Conservation (phyloP, 2,329 filamentous ascomycete genomes). For the Colletotrichum scovillei region DNA sequence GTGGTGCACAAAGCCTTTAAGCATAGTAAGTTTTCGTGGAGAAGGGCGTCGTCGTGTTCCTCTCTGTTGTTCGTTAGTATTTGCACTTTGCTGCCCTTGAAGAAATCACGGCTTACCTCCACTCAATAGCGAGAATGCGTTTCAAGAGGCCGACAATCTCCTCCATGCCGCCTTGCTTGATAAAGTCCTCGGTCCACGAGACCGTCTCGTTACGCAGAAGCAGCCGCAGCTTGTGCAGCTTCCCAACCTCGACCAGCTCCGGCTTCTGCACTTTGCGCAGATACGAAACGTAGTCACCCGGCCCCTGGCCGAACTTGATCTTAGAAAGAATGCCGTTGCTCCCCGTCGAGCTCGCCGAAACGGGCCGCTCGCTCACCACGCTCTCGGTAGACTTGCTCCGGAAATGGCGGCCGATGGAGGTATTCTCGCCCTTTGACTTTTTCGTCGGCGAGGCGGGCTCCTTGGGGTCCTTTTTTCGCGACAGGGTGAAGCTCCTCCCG, state of each 20-base stretch:
- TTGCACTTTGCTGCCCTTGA: background rate
- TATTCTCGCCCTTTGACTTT: constrained; percentile 78
- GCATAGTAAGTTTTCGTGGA: constrained; percentile 93
- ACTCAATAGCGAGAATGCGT: constrained; percentile 95
- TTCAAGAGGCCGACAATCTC: constrained; percentile 89
- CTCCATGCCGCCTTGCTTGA: constrained; percentile 89
- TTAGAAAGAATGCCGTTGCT: constrained; percentile 72
- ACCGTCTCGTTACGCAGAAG: constrained; percentile 95
- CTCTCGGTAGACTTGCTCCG: constrained; percentile 80
- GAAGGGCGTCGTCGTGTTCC: constrained; percentile 92
- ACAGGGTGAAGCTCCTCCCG: constrained; percentile 84
- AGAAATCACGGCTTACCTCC: constrained; percentile 74
- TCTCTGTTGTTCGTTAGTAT: constrained; percentile 67
- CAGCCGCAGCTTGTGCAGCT: constrained; percentile 91
- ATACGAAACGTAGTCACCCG: constrained; percentile 88
- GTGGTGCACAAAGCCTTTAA: constrained; percentile 96
- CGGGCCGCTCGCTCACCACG: constrained; percentile 68
- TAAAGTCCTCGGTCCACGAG: constrained; percentile 93
- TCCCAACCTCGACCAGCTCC: constrained; percentile 89
- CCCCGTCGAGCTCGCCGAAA: constrained; percentile 63
- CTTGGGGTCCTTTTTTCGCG: constrained; percentile 70
- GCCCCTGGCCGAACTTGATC: constrained; percentile 79
- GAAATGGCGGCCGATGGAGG: constrained; percentile 68
- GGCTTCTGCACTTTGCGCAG: constrained; percentile 84
- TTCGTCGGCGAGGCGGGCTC: constrained; percentile 73